A percentile compares a stretch with the other conserved stretches of the same genome.
Conservation (phyloP, 306 rosid genomes). For the Argentina anserina region DNA sequence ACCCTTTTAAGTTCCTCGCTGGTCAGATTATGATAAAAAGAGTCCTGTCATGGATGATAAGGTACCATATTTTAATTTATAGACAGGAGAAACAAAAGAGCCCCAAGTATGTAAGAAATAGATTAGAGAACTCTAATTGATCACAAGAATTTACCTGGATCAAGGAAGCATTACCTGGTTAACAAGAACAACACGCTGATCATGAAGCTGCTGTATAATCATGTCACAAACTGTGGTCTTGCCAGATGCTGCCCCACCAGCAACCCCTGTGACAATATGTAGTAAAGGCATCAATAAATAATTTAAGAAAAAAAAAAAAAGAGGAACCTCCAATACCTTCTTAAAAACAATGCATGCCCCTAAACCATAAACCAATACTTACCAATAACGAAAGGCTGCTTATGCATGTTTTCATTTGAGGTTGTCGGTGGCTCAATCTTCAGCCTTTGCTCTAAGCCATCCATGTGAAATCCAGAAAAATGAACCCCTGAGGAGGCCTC, state of each 20-base stretch:
- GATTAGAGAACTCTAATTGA: background rate
- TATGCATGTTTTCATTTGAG: slow-evolving; percentile 49
- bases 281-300: background rate
- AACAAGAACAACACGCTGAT: slow-evolving; percentile 93
- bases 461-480: slow-evolving; percentile 83
- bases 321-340: background rate
- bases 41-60: slow-evolving; percentile 56
- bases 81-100: background rate
- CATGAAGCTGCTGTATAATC: slow-evolving; percentile 99
- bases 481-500: slow-evolving; percentile 93
- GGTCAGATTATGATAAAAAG: slow-evolving; percentile 84
- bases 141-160: slow-evolving; percentile 2
- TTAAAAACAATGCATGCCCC: background rate
- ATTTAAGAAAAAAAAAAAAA: background rate
- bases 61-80: background rate
- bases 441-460: slow-evolving; percentile 51
- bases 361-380: slow-evolving; percentile 18
- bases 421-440: slow-evolving; percentile 47
- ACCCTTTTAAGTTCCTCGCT: slow-evolving; percentile 72
- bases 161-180: slow-evolving; percentile 58
- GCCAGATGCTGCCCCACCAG: slow-evolving; percentile 97
- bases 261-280: slow-evolving; percentile 66
- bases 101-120: background rate
- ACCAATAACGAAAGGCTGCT: slow-evolving; percentile 95
- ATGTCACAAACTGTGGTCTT: slow-evolving; percentile 94